Conservation (phyloP, 768 basidiomycete genomes). For the Macrolepiota albuminosa region DNA sequence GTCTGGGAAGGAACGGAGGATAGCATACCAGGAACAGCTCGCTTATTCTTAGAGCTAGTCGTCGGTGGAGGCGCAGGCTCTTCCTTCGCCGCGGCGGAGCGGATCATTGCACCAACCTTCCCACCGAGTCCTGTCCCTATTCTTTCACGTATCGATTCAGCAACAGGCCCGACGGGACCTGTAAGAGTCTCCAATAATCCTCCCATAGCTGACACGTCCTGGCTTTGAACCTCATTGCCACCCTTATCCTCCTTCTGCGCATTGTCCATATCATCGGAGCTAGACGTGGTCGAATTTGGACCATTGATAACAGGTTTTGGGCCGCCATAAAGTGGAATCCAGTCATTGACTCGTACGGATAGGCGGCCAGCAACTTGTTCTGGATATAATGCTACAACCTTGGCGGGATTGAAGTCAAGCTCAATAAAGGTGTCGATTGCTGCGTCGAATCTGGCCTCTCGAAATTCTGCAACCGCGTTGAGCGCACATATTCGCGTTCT, state of each 20-base stretch:
- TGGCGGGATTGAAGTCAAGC: slow-evolving; percentile 89
- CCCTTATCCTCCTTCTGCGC: slow-evolving; percentile 12
- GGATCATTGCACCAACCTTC: slow-evolving; percentile 50
- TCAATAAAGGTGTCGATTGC: slow-evolving; percentile 87
- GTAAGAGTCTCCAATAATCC: slow-evolving; percentile 29
- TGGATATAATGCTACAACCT: slow-evolving; percentile 88
- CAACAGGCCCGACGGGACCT: slow-evolving; percentile 25
- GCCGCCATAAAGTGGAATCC: slow-evolving; percentile 86
- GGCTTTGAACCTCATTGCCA: slow-evolving; percentile 15
- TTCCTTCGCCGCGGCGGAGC: slow-evolving; percentile 42
- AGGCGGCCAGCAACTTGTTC: slow-evolving; percentile 77
- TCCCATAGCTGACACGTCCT: slow-evolving; percentile 20
- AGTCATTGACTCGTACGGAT: slow-evolving; percentile 58
- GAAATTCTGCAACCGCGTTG: slow-evolving; percentile 77
- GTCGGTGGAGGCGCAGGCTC: slow-evolving; percentile 61
- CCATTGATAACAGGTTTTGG: slow-evolving; percentile 31
- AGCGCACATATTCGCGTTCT: slow-evolving; percentile 61
- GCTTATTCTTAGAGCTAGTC: slow-evolving; percentile 29
- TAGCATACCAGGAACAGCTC: slow-evolving; percentile 24
- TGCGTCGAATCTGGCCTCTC: slow-evolving; percentile 57
- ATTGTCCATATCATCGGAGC: slow-evolving; percentile 18
- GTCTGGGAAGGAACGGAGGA: slow-evolving; percentile 3
- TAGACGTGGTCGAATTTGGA: slow-evolving; percentile 22
- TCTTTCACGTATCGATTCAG: slow-evolving; percentile 43
- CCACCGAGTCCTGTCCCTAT: slow-evolving; percentile 36